These are phyloP conservation scores for Crepidotus variabilis DNA, from an alignment of 768 basidiomycete genomes.

Conservation along the genomic window DNA sequence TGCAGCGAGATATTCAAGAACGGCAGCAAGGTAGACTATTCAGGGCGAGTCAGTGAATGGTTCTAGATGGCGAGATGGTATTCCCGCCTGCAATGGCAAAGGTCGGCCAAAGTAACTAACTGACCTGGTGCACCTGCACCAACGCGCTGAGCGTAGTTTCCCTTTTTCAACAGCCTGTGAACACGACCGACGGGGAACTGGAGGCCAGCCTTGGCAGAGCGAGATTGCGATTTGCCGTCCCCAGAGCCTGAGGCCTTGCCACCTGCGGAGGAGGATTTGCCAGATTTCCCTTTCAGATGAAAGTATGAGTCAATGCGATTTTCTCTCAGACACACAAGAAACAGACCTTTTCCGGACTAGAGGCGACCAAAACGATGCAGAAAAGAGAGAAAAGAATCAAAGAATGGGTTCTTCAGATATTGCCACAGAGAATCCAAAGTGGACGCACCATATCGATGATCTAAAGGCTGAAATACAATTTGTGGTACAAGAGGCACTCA, in stretches of 20 bases:
- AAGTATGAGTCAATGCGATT: background rate
- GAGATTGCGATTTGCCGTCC: conserved; percentile 57
- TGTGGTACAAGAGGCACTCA: background rate
- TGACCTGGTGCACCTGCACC: conserved; percentile 84
- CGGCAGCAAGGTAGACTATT: conserved; percentile 85
- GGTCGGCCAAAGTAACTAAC: conserved; percentile 9
- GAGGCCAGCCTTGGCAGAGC: conserved; percentile 73
- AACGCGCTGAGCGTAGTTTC: conserved; percentile 84
- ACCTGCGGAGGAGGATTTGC: conserved; percentile 63
- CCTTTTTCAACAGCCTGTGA: conserved; percentile 83
- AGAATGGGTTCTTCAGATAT: background rate
- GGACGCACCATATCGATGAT: background rate
- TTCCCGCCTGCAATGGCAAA: too few relatives aligned
- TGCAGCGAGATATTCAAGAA: conserved; percentile 89
- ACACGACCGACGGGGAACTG: conserved; percentile 94
- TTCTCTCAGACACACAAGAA: background rate
- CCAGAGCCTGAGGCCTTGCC: conserved; percentile 51
- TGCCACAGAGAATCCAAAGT: background rate
- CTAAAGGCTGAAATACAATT: background rate
- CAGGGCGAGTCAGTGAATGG: background rate
- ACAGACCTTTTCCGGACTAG: background rate
- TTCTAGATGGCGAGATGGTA: too few relatives aligned
- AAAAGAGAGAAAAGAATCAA: background rate
- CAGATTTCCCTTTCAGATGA: conserved; percentile 38
- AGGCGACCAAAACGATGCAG: background rate